Conservation (phyloP, 805 yeast genomes). For the Yamadazyma takamatsuzukensis region DNA sequence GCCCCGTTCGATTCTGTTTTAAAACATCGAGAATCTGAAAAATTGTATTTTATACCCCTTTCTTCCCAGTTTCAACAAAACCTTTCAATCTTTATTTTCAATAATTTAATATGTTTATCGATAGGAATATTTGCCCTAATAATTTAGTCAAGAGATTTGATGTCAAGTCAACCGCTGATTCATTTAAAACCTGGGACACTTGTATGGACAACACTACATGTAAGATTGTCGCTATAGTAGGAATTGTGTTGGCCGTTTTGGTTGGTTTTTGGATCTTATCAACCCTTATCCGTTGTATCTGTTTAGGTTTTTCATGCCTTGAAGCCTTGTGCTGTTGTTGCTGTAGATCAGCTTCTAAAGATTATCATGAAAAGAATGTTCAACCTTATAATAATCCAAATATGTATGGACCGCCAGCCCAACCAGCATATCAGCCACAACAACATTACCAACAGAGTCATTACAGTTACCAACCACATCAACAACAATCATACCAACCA, state of each 20-base stretch:
- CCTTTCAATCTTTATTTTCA: too few relatives aligned
- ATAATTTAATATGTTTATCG: slow-evolving; percentile 9
- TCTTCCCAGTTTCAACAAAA: too few relatives aligned
- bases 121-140: slow-evolving; percentile 10
- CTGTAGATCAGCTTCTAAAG: slow-evolving; percentile 24
- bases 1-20: too few relatives aligned
- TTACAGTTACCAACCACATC: neutral
- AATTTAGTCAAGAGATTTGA: slow-evolving; percentile 12
- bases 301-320: slow-evolving; percentile 47
- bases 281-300: slow-evolving; percentile 52
- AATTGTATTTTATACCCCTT: too few relatives aligned
- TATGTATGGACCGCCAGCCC: slow-evolving; percentile 29
- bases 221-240: slow-evolving; percentile 73
- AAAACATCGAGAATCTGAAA: too few relatives aligned
- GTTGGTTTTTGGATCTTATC: slow-evolving; percentile 54
- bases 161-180: slow-evolving; percentile 38
- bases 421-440: slow-evolving; percentile 10
- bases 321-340: slow-evolving; percentile 50
- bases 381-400: slow-evolving; percentile 26
- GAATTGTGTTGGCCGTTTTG: slow-evolving; percentile 56
- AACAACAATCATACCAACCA: slow-evolving; percentile 4
- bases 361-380: slow-evolving; percentile 11
- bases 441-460: neutral
- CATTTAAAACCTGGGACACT: slow-evolving; percentile 68
- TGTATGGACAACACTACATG: slow-evolving; percentile 78